These are phyloP conservation scores for Withania somnifera DNA, from an alignment of 305 asterid genomes.

Conservation along the genomic window DNA sequence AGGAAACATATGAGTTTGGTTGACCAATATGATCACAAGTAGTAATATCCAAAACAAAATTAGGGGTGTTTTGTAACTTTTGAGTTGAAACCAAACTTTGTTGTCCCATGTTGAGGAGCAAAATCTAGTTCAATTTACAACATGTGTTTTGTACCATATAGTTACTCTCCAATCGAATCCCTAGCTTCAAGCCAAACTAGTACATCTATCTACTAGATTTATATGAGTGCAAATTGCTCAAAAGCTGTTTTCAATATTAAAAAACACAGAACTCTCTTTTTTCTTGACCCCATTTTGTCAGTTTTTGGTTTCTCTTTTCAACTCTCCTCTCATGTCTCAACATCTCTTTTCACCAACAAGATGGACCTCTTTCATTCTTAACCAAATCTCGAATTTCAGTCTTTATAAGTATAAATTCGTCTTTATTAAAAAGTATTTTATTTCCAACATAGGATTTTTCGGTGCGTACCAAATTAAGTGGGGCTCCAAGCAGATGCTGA, in stretches of 20 bases:
- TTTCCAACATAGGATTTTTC: too few species aligned
- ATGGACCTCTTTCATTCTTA: too few species aligned
- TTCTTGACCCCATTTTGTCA: slow-evolving; percentile 18
- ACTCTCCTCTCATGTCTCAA: not conserved
- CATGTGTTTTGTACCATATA: not conserved
- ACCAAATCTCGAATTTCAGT: too few species aligned
- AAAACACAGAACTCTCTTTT: not conserved
- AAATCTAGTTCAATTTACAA: slow-evolving; percentile 5
- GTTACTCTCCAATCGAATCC: not conserved
- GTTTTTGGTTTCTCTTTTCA: not conserved
- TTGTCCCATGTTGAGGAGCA: not conserved
- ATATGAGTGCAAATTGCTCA: slow-evolving; percentile 18
- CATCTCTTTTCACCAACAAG: not conserved
- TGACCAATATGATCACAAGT: too few species aligned
- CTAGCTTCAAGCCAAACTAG: slow-evolving; percentile 14
- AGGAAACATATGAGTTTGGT: too few species aligned
- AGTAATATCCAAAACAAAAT: too few species aligned
- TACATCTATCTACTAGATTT: slow-evolving; percentile 15
- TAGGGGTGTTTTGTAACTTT: not conserved
- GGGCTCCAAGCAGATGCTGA: too few species aligned
- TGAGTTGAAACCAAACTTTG: slow-evolving; percentile 4
- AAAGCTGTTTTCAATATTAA: slow-evolving; percentile 9
- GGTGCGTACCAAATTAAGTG: too few species aligned
- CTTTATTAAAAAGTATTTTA: too few species aligned
- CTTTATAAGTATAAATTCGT: too few species aligned